Percentiles rank a stretch among this genome's conserved stretches.
Conservation (phyloP, 768 basidiomycete genomes). For the Cyathus striatus region DNA sequence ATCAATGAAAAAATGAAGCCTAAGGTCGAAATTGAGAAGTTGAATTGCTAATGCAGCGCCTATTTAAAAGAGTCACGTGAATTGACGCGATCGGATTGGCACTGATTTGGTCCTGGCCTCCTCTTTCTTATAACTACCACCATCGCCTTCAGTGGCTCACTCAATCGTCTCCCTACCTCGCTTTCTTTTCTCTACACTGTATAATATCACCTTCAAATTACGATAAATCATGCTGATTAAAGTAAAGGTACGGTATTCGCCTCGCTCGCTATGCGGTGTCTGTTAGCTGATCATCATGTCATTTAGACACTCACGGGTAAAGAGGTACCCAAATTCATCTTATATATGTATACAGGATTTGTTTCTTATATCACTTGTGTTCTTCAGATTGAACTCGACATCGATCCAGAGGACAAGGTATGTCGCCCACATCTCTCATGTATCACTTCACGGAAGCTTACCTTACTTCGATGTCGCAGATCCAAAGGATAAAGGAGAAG, state of each 20-base stretch:
- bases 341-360: not conserved
- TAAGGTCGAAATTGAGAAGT: too few species aligned
- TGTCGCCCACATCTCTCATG: slow-evolving; percentile 9
- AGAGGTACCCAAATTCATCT: slow-evolving; percentile 51
- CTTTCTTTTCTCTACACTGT: not conserved
- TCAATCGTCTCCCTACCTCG: too few species aligned
- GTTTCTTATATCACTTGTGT: not conserved
- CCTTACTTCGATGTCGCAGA: slow-evolving; percentile 39
- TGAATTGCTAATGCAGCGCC: too few species aligned
- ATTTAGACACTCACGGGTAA: slow-evolving; percentile 91
- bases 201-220: not conserved
- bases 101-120: too few species aligned
- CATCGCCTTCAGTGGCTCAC: too few species aligned
- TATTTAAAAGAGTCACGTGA: too few species aligned
- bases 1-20: too few species aligned
- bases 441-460: slow-evolving; percentile 1
- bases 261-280: not conserved
- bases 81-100: too few species aligned
- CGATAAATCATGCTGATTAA: slow-evolving; percentile 71
- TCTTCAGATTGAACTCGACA: slow-evolving; percentile 86
- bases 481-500: slow-evolving; percentile 92
- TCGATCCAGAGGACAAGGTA: slow-evolving; percentile 86
- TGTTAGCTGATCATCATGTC: not conserved
- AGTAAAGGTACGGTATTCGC: slow-evolving; percentile 63
- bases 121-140: too few species aligned